Base-by-base conservation (phyloP, 257 asterid genomes). In the Lycium ferocissimum region DNA sequence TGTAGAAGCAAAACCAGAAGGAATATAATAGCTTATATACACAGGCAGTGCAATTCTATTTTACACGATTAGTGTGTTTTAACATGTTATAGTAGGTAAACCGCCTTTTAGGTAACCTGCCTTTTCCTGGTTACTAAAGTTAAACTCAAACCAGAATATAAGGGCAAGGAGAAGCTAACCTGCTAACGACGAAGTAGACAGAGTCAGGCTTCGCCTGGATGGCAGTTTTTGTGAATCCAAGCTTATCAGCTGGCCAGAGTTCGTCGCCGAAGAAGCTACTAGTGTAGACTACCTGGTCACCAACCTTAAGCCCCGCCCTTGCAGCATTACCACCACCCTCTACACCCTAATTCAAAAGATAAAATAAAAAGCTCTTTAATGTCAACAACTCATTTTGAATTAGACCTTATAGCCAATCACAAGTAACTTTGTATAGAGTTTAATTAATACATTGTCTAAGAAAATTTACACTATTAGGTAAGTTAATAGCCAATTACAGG, bases 201-300 rank as follows among this genome's bases (percentile, higher is more conserved):
- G 98, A 96, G 58, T 96, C 97, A 2, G 98, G 99, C 92, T 92
- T 94, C 0, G 98, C 98, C 88, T 96, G 95, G 76, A 95, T 92
- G 66, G 98, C 98, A 0, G 99, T 95, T 91, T 96, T 96, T 0
- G 98, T 94, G 84, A 93, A 95, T 20, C 99, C 97, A 14, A 96
- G 98, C 91, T 95, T 96, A 86, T 96, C 98, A 22, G 99, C 98
- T 73, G 98, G 98, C 98, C 99, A 96, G 17, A 95, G 94, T 86
- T 96, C 98, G 85, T 96, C 97, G 11, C 98, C 99, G 51, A 96
- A 96, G 93, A 96, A 95, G 90, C 99, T 95, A 90, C 98, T 96
- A 5, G 98, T 96, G 94, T 95, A 96, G 26, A 94, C 84, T 15
- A 96, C 98, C 78, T 95, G 99, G 71, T 96, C 99, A 79, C 98